These are phyloP conservation scores for Coffea canephora DNA, from an alignment of 257 asterid genomes.

Conservation along the genomic window DNA sequence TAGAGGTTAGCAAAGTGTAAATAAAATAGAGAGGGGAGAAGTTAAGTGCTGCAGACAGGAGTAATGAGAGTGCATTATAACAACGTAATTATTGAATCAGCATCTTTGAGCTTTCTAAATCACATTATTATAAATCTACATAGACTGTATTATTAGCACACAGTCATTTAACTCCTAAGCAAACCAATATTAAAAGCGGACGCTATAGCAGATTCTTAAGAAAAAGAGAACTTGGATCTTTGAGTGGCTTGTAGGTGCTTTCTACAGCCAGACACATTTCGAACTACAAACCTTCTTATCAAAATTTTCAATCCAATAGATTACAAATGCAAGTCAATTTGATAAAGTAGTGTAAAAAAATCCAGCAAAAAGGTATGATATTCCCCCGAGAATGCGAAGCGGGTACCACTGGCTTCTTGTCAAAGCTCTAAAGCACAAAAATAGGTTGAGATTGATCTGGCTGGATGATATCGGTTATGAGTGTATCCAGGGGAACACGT, in stretches of 20 bases:
- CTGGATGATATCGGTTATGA: conserved; percentile 26
- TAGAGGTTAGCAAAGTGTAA: neutral
- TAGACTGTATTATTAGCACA: neutral
- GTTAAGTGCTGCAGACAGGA: neutral
- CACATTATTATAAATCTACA: neutral
- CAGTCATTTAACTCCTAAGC: neutral
- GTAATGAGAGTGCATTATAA: neutral
- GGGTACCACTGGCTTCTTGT: neutral
- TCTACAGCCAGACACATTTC: neutral
- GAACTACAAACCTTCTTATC: neutral
- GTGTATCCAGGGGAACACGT: conserved; percentile 81
- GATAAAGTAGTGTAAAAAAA: neutral
- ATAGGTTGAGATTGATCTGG: neutral
- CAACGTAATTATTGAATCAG: neutral
- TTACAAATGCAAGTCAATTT: neutral
- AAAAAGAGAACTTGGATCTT: neutral
- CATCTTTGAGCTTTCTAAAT: neutral
- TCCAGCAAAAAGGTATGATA: neutral
- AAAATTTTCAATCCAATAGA: conserved; percentile 1
- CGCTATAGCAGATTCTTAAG: neutral
- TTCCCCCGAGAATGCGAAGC: neutral
- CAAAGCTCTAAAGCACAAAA: neutral
- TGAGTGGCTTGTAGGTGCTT: neutral
- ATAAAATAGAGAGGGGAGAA: no score
- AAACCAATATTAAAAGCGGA: neutral